Evolutionary conservation across 176 grass and related monocot species (phyloP), one percentile per base, ranked within the genome.

Genomic region (Eleusine coracana): DNA sequence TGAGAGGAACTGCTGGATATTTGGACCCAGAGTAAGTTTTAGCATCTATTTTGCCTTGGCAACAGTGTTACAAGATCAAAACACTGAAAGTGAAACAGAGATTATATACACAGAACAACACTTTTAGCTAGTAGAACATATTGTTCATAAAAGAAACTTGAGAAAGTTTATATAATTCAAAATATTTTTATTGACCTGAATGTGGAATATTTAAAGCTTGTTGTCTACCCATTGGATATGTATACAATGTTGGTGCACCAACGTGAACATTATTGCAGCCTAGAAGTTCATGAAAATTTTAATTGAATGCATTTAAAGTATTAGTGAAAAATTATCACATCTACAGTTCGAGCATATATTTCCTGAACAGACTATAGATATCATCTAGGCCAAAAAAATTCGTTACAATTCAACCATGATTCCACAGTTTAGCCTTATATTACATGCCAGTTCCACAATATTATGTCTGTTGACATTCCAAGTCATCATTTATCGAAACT

Each of bases 21-120:
- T 87, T 94, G 77, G 92, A 94, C 50, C 92, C 92, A 13, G 92
- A 94, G 92, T 94, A 91, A 82, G 92, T 89, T 88, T 83, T 51
- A 37, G 13, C 69, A 66, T 42, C 31, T 4, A 21, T 79, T 45
- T 81, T 59, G 64, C 81, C 69, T 69, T 41, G 29, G 40, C 36
- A 81, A 76, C 14, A 76, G 10, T 60, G 60, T 23, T 71, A 75
- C 23, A 58, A 66, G 37, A 67, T 74, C 7, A 27, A 51, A 72
- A 79, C 10, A 13, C n/a, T 80, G 40, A 71, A 29, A 18, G 44
- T 14, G 75, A 40, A 72, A 4, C 18, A 60, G 1, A 44, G 15
- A 73, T 79, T 48, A 49, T 40, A 48, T 70, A 70, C 51, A 69
- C 21, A 36, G 18, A 50, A 61, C 27, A 52, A 50, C 38, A 71